Percentiles rank a stretch among this genome's conserved stretches.
phyloP scores from a whole-genome alignment of 768 basidiomycete species.

The Phanerodontia chrysosporium region DNA sequence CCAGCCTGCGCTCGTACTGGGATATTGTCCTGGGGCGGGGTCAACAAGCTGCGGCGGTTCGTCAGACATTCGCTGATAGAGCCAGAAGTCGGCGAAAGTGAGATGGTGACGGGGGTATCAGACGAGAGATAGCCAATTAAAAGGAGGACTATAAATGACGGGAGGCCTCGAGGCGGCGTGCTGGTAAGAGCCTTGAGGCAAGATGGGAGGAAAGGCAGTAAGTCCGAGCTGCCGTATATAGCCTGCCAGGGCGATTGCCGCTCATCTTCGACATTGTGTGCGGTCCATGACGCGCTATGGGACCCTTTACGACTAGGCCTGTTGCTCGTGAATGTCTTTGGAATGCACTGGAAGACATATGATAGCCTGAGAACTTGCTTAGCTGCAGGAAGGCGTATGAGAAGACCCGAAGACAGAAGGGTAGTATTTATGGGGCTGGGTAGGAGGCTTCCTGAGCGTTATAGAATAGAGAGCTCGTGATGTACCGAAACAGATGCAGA shows the following conservation, averaged over 20 bases:
- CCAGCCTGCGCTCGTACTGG: background rate
- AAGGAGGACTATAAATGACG: constrained; percentile 4
- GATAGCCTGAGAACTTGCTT: background rate
- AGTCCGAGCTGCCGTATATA: constrained; percentile 5
- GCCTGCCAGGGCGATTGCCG: constrained; percentile 2
- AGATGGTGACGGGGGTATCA: background rate
- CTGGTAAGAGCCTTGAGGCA: constrained; percentile 8
- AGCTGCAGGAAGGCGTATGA: background rate
- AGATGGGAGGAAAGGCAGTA: constrained; percentile 1
- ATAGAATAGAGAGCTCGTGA: background rate
- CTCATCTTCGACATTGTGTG: background rate
- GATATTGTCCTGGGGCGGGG: background rate
- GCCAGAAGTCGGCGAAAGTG: background rate
- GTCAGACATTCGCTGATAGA: constrained; percentile 1
- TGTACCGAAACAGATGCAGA: background rate
- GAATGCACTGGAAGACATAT: background rate
- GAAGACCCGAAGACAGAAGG: background rate
- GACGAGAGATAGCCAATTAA: background rate
- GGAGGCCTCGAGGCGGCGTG: constrained; percentile 7
- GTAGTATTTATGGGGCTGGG: background rate
- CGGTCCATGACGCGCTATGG: background rate
- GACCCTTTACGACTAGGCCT: background rate
- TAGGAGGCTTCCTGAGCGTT: background rate
- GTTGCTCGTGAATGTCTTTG: no score
- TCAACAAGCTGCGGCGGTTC: constrained; percentile 13